Evolutionary conservation across 2,329 filamentous ascomycete genomes (phyloP).

Genomic region (Calycina herbarum): DNA sequence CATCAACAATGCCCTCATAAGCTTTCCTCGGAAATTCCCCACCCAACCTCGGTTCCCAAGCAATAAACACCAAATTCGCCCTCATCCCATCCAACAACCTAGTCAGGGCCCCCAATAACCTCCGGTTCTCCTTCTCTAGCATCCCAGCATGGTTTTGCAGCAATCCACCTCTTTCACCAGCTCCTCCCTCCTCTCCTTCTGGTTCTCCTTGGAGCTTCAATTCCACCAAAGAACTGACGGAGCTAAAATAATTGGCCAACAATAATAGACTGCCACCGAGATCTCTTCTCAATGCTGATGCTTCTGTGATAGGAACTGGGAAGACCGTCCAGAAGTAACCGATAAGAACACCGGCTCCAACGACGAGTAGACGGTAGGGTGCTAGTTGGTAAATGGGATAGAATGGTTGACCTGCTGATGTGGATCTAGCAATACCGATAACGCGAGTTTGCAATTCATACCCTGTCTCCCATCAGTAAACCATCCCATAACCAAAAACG

Average conservation of each 20-base stretch:
- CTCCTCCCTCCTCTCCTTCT: conserved; percentile 38
- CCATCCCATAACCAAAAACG: background rate
- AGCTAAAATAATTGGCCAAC: conserved; percentile 69
- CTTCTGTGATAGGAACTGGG: conserved; percentile 69
- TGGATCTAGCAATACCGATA: conserved; percentile 53
- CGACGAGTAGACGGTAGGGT: conserved; percentile 66
- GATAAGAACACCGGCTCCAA: conserved; percentile 62
- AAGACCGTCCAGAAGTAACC: conserved; percentile 77
- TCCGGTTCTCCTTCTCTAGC: conserved; percentile 21
- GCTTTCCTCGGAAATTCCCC: conserved; percentile 59
- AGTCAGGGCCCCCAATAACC: conserved; percentile 63
- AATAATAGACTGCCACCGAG: conserved; percentile 68
- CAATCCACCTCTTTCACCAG: conserved; percentile 43
- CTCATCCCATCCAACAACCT: conserved; percentile 61
- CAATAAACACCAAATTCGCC: conserved; percentile 60
- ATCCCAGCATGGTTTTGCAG: conserved; percentile 15
- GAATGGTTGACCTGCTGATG: conserved; percentile 62
- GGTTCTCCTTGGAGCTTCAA: conserved; percentile 30
- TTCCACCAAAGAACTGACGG: conserved; percentile 60
- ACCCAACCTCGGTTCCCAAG: conserved; percentile 69
- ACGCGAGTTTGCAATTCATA: conserved; percentile 70
- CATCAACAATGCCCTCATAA: conserved; percentile 19
- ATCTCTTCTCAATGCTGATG: conserved; percentile 64
- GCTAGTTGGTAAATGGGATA: conserved; percentile 68
- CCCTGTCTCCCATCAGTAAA: conserved; percentile 45